phyloP scores from a whole-genome alignment of 2,329 filamentous ascomycete genomes.

The Colletotrichum brevisporum region DNA sequence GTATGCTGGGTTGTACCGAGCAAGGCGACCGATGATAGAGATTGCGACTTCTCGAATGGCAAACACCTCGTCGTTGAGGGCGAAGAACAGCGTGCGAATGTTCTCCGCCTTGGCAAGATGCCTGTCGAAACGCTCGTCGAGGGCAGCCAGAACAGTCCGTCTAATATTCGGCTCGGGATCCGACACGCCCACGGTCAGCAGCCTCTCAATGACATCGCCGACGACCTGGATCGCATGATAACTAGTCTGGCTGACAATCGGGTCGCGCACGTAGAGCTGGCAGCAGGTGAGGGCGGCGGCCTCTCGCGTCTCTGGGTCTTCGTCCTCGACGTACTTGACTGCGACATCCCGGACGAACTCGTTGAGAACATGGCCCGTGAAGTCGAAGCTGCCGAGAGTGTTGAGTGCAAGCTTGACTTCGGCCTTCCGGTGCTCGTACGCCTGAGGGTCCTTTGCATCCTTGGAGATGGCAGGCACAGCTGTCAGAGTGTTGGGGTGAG shows the following conservation, averaged over 20 bases:
- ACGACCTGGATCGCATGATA: slow-evolving; percentile 97
- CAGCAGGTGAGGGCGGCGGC: slow-evolving; percentile 97
- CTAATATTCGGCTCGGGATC: slow-evolving; percentile 92
- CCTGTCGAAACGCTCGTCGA: slow-evolving; percentile 94
- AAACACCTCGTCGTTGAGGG: slow-evolving; percentile 95
- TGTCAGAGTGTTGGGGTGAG: slow-evolving; percentile 83
- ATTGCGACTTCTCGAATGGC: slow-evolving; percentile 94
- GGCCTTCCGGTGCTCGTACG: slow-evolving; percentile 83
- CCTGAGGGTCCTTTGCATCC: slow-evolving; percentile 86
- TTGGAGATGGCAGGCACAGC: slow-evolving; percentile 87
- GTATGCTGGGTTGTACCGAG: slow-evolving; percentile 93
- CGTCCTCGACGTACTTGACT: slow-evolving; percentile 97
- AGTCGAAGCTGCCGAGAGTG: slow-evolving; percentile 98
- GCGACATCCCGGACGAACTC: slow-evolving; percentile 99
- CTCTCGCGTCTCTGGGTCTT: slow-evolving; percentile 92
- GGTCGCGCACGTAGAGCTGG: slow-evolving; percentile 96
- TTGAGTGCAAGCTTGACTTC: slow-evolving; percentile 95
- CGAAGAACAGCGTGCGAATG: slow-evolving; percentile 94
- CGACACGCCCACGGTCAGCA: slow-evolving; percentile 94
- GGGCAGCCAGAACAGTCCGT: slow-evolving; percentile 86
- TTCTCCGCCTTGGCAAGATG: slow-evolving; percentile 99
- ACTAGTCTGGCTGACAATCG: slow-evolving; percentile 97
- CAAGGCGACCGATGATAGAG: slow-evolving; percentile 93
- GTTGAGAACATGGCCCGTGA: slow-evolving; percentile 91
- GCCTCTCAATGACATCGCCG: slow-evolving; percentile 96